Evolutionary conservation across 306 rosid genomes (phyloP), one percentile per base, ranked within the genome.

Genomic region (Quercus gilva): DNA sequence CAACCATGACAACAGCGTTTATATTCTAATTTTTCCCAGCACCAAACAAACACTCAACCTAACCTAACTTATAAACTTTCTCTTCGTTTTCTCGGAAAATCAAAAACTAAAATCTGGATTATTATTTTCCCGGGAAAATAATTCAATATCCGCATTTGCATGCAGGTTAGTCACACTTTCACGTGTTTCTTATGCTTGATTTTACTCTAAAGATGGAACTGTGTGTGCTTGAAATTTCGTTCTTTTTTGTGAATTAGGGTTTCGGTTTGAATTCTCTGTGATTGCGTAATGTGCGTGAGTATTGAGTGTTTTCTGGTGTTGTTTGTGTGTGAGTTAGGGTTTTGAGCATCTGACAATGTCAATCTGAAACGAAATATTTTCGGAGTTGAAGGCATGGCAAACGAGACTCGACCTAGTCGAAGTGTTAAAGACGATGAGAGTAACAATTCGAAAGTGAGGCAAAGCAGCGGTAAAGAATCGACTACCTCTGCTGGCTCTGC

Each of bases 341-440:
- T 72, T 1, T 23, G 35, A 41, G 45, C 45, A 41, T 41, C 45
- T 41, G 45, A 41, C 45, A 41, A 41, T 41, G 45, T 2, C 45
- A 41, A 41, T 41, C 45, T 41, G 45, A 41, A 41, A 41, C 45
- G 45, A 41, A 41, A 41, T 41, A 2, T 41, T 8, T 41, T 41
- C 45, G 26, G 70, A 26, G 87, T 33, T 51, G 80, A 78, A 74
- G 79, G 77, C 35, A 94, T 94, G 97, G 91, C 77, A 68, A 89
- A 75, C 69, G 82, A 83, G 76, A 85, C 88, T 57, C 84, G 63
- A 75, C 79, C 89, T 75, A 79, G 93, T 83, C 73, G 81, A 71
- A 84, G 68, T 71, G 75, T 56, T 74, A 87, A 85, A 84, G 86
- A 79, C 74, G 91, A 81, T 18, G 89, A 83, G 33, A 84, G 26